Evolutionary conservation across 441 rosid species (phyloP).

Genomic region (Biscutella laevigata): DNA sequence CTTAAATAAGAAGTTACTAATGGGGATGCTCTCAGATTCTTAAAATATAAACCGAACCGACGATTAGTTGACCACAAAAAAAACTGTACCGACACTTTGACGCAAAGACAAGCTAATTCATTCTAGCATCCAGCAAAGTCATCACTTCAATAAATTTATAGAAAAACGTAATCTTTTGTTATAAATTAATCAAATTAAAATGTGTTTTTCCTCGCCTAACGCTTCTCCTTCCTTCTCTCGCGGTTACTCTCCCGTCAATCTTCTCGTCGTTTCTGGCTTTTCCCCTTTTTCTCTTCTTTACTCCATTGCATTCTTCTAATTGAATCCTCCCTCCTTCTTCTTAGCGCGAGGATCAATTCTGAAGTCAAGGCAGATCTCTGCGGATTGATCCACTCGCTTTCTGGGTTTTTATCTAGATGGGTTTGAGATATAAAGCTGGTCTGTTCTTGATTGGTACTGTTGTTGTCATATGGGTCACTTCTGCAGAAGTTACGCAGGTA

Average conservation of each 20-base stretch:
- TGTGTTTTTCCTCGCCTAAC: conserved; percentile 15
- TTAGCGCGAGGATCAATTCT: background rate
- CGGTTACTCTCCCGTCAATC: conserved; percentile 25
- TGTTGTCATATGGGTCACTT: conserved; percentile 94
- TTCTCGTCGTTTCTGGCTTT: conserved; percentile 2
- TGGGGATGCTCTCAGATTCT: too few species aligned
- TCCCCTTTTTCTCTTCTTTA: conserved; percentile 18
- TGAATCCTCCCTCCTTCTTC: background rate
- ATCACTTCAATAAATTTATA: too few species aligned
- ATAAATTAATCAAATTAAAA: background rate
- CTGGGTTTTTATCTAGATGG: conserved; percentile 33
- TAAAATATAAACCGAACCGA: too few species aligned
- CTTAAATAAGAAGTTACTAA: too few species aligned
- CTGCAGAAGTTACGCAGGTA: conserved; percentile 99
- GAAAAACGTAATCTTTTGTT: too few species aligned
- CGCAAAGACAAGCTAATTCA: too few species aligned
- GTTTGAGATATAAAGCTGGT: conserved; percentile 85
- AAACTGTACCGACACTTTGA: too few species aligned
- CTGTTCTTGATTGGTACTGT: conserved; percentile 75
- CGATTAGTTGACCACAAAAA: too few species aligned
- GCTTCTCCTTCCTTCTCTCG: conserved; percentile 22
- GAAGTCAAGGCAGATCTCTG: conserved; percentile 19
- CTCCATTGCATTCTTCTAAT: conserved; percentile 12
- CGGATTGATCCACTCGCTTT: background rate
- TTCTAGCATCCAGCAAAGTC: too few species aligned